Percentiles rank a stretch among this genome's conserved stretches.
Conservation (phyloP, 176 grass and related monocot species). For the Ananas comosus region DNA sequence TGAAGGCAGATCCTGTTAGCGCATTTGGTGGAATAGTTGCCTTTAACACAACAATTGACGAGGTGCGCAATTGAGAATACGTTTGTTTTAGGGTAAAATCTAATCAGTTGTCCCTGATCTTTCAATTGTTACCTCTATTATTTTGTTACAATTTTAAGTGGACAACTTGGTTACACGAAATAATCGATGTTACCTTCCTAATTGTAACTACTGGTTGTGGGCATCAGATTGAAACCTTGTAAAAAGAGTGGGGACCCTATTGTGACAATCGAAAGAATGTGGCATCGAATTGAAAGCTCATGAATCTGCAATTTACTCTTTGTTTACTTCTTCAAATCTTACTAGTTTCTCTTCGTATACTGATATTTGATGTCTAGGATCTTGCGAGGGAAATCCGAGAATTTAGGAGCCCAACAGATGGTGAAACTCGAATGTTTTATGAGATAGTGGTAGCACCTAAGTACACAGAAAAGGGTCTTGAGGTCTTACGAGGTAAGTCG, state of each 20-base stretch:
- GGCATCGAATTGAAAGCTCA: no score
- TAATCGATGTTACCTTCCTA: no score
- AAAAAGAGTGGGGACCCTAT: no score
- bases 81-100: constrained; percentile 2
- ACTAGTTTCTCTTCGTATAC: neutral
- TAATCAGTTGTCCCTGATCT: neutral
- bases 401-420: constrained; percentile 67
- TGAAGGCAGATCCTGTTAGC: constrained; percentile 78
- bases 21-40: constrained; percentile 92
- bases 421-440: constrained; percentile 76
- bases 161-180: no score
- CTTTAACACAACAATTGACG: constrained; percentile 69
- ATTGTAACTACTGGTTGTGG: no score
- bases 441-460: constrained; percentile 79
- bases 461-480: constrained; percentile 76
- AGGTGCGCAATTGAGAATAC: constrained; percentile 24
- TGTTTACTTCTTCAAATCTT: neutral
- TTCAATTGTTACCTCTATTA: neutral
- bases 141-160: neutral
- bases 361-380: constrained; percentile 30
- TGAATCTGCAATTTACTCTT: neutral
- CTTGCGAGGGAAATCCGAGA: constrained; percentile 87
- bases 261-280: no score
- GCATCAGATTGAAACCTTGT: no score
- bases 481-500: constrained; percentile 75